Base-by-base conservation (phyloP, 2,329 filamentous ascomycete species). In the Xylariaceae sp. region DNA sequence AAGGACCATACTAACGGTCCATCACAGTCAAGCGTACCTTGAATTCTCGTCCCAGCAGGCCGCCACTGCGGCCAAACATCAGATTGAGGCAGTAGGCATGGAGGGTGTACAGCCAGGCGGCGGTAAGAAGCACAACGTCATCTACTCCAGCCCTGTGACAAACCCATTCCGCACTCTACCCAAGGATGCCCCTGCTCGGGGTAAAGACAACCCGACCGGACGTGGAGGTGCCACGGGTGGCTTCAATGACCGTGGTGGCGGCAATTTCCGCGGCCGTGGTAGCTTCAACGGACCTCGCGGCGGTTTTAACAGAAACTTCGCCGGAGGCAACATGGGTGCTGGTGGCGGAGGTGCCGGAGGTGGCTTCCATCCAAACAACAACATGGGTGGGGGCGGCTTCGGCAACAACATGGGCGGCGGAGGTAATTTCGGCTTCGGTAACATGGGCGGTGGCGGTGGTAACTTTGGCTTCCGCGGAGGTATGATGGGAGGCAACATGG, bases 91-190 rank as follows among this genome's bases (percentile, higher is more conserved):
- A 4, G 51, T 63, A 17, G 59, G 60, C 34, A 78, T 86, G 39
- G 80, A 83, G 60, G 80, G 81, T 17, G 76, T 73, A 58, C 79
- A 78, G 65, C 77, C 76, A 58, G 79, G 73, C 68, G 87, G 80
- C 68, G 87, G 80, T 63, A 92, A 92, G 73, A 90, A 90, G 71
- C 82, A 89, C 65, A 82, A 80, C 0, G 85, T 90, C 51, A 84
- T 84, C 60, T 97, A 92, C 77, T 88, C 89, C 56, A 88, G 85
- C 64, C 86, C 91, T 0, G 82, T 84, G 52, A 81, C 83, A 65
- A 97, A 97, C 72, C 92, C 92, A 0, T 97, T 96, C 82, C 88
- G 89, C 65, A 97, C 92, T 0, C 77, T 95, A 3, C 92, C 92
- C 15, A 96, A 96, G 76, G 92, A 96, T 72, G 88, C 88, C 0